These are phyloP conservation scores for Hemileia vastatrix DNA, from an alignment of 1,284 basidiomycete genomes.

Conservation along the genomic window DNA sequence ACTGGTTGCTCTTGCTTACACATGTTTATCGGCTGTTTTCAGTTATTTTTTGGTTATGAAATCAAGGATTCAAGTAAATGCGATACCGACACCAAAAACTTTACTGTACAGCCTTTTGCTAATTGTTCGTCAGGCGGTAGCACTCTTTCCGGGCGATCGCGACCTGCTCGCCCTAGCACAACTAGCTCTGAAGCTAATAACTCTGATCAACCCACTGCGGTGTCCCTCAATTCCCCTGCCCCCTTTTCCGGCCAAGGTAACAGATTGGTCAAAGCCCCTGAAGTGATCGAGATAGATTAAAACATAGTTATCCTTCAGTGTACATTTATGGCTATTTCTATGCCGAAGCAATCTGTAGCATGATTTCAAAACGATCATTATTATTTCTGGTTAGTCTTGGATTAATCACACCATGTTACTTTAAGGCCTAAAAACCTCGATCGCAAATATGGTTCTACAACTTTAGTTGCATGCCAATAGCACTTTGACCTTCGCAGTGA, in stretches of 20 bases:
- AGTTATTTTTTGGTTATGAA: conserved; percentile 19
- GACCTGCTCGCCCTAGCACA: neutral
- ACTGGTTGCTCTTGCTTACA: neutral
- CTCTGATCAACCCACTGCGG: neutral
- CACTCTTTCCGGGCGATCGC: conserved; percentile 10
- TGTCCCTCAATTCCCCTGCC: no score
- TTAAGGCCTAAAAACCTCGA: no score
- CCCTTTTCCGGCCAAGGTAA: conserved; percentile 12
- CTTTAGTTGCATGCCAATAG: no score
- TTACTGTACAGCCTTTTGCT: neutral
- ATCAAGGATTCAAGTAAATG: neutral
- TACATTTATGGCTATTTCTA: no score
- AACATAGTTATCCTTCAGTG: no score
- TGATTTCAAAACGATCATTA: no score
- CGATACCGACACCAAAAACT: neutral
- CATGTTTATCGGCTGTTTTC: neutral
- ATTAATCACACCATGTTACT: no score
- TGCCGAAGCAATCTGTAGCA: no score
- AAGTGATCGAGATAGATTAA: conserved; percentile 20
- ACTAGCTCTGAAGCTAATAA: neutral
- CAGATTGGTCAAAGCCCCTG: neutral
- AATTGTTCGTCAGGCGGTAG: conserved; percentile 3
- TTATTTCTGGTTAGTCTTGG: no score
- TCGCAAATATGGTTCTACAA: no score
- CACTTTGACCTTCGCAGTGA: no score